Evolutionary conservation across 768 basidiomycete species (phyloP), one percentile per base, ranked within the genome.

Genomic region (Mrakia blollopis): DNA sequence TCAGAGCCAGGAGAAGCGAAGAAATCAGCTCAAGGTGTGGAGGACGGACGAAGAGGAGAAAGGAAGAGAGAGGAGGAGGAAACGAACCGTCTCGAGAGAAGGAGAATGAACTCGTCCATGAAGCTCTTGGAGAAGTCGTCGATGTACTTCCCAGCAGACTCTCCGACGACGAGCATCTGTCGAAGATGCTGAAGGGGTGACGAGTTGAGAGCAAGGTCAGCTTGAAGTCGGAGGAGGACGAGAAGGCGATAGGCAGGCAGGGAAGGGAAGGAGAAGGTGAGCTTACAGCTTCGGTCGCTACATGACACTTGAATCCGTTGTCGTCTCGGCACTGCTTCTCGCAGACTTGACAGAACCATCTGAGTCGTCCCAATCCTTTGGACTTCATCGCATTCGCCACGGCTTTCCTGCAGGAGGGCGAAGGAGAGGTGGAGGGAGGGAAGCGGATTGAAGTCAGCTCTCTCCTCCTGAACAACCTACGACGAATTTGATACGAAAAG

Each of bases 291-390:
- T 80, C 60, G 57, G 78, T 76, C 88, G 88, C 23, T 90, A 78
- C 88, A 83, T 98, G 94, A 83, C 93, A 95, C 85, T 97, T 97
- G 89, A 98, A 99, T 25, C 95, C 97, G 84, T 99, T 99, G 86
- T 98, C 97, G 84, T 98, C 92, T 83, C 82, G 39, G 84, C 96
- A 98, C 84, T 98, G 96, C 83, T 99, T 99, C 87, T 98, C 86
- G 88, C 97, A 98, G 80, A 98, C 93, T 87, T 99, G 96, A 82
- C 96, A 98, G 85, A 92, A 99, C 96, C 95, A 98, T 79, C 95
- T 88, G 79, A 98, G 88, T 81, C 94, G 89, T 84, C 97, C 96
- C 69, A 96, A 87, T 80, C 84, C 96, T 82, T 98, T 98, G 76
- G 94, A 91, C 86, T 98, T 98, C 91, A 96, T 95, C 84, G 93